Evolutionary conservation across 148 eudicot genomes (phyloP).

Genomic region (Rhododendron williamsianum): DNA sequence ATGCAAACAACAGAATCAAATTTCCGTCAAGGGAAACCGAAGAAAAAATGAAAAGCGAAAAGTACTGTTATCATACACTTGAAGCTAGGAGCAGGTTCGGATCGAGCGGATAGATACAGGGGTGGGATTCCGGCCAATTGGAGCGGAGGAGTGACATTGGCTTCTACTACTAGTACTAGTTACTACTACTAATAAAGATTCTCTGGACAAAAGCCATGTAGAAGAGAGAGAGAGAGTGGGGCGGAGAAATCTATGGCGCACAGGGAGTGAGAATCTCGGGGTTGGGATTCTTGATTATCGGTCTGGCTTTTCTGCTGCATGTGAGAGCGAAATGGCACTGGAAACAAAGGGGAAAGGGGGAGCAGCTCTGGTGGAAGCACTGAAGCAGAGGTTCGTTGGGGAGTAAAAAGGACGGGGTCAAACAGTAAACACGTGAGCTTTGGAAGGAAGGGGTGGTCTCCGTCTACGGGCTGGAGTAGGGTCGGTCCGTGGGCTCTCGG

Average conservation of each 20-base stretch:
- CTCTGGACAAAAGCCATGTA: background rate
- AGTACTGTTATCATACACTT: background rate
- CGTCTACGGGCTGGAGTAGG: background rate
- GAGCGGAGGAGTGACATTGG: background rate
- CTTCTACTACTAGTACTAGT: background rate
- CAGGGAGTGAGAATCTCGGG: background rate
- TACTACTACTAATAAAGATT: background rate
- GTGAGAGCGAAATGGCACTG: background rate
- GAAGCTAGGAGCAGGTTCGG: background rate
- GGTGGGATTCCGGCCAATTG: slow-evolving; percentile 1
- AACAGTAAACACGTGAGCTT: slow-evolving; percentile 5
- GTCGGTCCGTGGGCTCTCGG: background rate
- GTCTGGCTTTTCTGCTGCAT: background rate
- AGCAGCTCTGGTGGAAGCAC: background rate
- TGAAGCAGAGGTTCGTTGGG: slow-evolving; percentile 1
- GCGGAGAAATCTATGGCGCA: slow-evolving; percentile 8
- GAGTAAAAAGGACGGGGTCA: background rate
- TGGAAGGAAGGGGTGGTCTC: background rate
- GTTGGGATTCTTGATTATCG: background rate
- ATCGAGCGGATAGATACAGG: background rate
- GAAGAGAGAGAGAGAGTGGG: background rate
- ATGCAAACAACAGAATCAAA: background rate
- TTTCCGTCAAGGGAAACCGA: background rate
- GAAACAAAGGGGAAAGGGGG: background rate
- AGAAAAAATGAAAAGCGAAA: background rate